phyloP scores from a whole-genome alignment of 169 alveolate species.

The Cryptosporidium sp. region DNA sequence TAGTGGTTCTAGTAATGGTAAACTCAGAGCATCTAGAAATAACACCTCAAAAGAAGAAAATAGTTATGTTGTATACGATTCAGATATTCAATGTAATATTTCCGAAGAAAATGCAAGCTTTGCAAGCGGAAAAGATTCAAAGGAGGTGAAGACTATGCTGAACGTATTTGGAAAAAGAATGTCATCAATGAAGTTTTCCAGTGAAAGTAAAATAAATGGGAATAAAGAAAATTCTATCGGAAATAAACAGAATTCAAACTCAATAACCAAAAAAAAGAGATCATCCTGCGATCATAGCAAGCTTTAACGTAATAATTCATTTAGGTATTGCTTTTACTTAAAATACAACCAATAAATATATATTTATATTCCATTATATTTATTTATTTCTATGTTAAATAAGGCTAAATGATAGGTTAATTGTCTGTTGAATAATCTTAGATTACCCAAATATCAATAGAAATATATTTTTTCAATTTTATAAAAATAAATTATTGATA shows the following conservation, averaged over 20 bases:
- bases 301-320: not conserved
- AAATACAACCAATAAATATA: not conserved
- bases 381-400: not conserved
- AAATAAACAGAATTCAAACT: not conserved
- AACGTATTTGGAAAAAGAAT: not conserved
- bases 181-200: not conserved
- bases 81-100: conserved; percentile 24
- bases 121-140: conserved; percentile 49
- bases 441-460: not conserved
- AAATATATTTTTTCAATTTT: too few species aligned
- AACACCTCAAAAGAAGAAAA: not conserved
- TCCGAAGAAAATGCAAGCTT: conserved; percentile 25
- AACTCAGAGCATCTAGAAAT: conserved; percentile 41
- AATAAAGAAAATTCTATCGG: not conserved
- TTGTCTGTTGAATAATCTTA: not conserved
- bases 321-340: conserved; percentile 10
- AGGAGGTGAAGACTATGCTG: conserved; percentile 23
- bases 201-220: not conserved
- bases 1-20: not conserved
- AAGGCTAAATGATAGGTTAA: not conserved
- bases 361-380: not conserved
- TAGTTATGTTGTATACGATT: not conserved
- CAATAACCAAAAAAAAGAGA: not conserved
- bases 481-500: too few species aligned
- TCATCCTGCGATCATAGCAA: conserved; percentile 8